Evolutionary conservation across 441 rosid species (phyloP).

Genomic region (Pelargonium myrrhifolium): DNA sequence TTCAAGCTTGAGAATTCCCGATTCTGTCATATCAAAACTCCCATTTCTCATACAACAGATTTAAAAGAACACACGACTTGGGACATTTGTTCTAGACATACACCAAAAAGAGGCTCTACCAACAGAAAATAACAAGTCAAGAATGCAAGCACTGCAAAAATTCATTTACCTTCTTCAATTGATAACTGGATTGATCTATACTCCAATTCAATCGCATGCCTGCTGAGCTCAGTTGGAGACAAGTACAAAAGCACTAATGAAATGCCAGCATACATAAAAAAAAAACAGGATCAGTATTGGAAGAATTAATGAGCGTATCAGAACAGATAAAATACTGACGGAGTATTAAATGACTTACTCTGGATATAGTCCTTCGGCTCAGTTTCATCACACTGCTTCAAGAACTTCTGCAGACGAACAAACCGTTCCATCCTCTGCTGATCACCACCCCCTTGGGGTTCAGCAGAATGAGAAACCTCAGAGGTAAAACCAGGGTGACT

Average conservation of each 20-base stretch:
- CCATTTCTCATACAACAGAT: too few species aligned
- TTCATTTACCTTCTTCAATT: slow-evolving; percentile 8
- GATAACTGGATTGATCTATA: slow-evolving; percentile 11
- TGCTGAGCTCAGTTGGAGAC: slow-evolving; percentile 9
- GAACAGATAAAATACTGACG: not conserved
- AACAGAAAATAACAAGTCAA: not conserved
- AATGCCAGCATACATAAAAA: not conserved
- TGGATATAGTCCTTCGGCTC: slow-evolving; percentile 9
- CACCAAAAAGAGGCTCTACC: too few species aligned
- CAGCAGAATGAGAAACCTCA: not conserved
- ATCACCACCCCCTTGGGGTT: not conserved
- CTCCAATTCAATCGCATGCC: slow-evolving; percentile 8
- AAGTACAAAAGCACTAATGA: slow-evolving; percentile 4
- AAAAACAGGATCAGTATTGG: not conserved
- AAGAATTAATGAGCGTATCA: not conserved
- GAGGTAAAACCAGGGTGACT: not conserved
- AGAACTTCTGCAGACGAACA: slow-evolving; percentile 7
- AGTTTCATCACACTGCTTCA: slow-evolving; percentile 6
- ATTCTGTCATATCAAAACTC: too few species aligned
- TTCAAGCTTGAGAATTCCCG: too few species aligned
- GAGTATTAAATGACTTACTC: slow-evolving; percentile 4
- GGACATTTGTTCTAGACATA: too few species aligned
- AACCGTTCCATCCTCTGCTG: slow-evolving; percentile 7
- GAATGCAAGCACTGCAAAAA: not conserved
- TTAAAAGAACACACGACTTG: too few species aligned